Evolutionary conservation across 345 rosid genomes (phyloP), one percentile per base, ranked within the genome.

Genomic region (rapeseed (Brassica napus)): DNA sequence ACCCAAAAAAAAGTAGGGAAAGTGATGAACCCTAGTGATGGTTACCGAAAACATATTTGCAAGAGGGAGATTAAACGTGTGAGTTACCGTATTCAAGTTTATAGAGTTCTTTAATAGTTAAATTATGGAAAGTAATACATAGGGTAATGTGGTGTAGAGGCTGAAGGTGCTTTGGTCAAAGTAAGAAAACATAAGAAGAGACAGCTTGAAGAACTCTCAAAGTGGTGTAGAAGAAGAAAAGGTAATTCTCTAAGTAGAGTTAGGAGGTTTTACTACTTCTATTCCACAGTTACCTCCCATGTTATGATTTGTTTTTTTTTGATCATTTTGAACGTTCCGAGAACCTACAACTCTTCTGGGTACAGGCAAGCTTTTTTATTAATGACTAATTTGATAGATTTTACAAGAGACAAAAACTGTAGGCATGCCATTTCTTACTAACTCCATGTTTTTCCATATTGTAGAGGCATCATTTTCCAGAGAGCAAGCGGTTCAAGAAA

Each of bases 121-220:
- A 28, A 52, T 28, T 42, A 66, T 52, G 44, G 62, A 31, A 65
- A 77, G 30, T 77, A 63, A 68, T 54, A 10, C 62, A 23, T 35
- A 71, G 62, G 8, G 64, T 69, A 24, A 67, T 83, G 31, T 85
- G 84, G 21, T 87, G 79, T 83, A 94, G 98, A 92, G 89, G 95
- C 98, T 74, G 98, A 94, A 85, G 98, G 98, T 82, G 98, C 98
- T 58, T 79, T 94, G 79, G 98, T 92, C 86, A 94, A 94, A 88
- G 98, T 98, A 30, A 92, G 98, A 80, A 94, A 94, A 85, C 99
- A 95, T 85, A 93, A 90, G 81, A 95, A 93, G 91, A 89, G 99
- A 70, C 99, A 93, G 82, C 98, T 95, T 62, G 98, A 95, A 88
- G 99, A 95, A 93, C 99, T 63, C 91, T 91, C 10, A 84, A 88